phyloP scores from a whole-genome alignment of 495 filamentous ascomycete genomes.

The Penicillium ochrochloron region DNA sequence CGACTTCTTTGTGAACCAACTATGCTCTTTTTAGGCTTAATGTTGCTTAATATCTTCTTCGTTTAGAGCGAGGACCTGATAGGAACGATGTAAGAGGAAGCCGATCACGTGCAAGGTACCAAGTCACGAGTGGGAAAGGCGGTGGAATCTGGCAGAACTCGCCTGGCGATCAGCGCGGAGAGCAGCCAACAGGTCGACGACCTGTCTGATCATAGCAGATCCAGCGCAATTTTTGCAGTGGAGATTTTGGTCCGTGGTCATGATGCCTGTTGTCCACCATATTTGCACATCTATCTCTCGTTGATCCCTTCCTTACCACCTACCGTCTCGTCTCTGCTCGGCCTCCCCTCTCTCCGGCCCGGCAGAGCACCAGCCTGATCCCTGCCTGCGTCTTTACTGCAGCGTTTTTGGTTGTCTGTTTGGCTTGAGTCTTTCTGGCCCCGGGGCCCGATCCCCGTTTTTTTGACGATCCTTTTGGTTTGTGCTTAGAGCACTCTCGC shows the following conservation, averaged over 20 bases:
- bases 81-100: conserved; percentile 4
- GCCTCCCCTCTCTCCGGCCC: conserved; percentile 15
- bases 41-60: not conserved
- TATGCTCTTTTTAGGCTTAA: no score
- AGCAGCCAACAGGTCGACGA: conserved; percentile 1
- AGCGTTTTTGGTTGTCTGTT: not conserved
- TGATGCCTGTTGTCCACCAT: conserved; percentile 22
- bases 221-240: conserved; percentile 19
- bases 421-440: not conserved
- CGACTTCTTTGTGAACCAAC: not conserved
- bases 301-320: conserved; percentile 13
- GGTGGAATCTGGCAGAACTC: conserved; percentile 12
- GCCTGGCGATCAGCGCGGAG: conserved; percentile 12
- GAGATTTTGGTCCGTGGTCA: conserved; percentile 19
- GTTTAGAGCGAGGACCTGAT: not conserved
- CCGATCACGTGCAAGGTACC: conserved; percentile 18
- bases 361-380: conserved; percentile 10
- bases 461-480: conserved; percentile 7
- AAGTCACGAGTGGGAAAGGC: not conserved
- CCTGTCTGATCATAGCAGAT: conserved; percentile 11
- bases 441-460: not conserved
- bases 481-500: conserved; percentile 6
- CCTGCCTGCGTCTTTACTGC: conserved; percentile 4
- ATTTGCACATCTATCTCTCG: conserved; percentile 11
- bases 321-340: conserved; percentile 11